Conservation (phyloP, 73 alveolate species). For the Stentor roeselii region DNA sequence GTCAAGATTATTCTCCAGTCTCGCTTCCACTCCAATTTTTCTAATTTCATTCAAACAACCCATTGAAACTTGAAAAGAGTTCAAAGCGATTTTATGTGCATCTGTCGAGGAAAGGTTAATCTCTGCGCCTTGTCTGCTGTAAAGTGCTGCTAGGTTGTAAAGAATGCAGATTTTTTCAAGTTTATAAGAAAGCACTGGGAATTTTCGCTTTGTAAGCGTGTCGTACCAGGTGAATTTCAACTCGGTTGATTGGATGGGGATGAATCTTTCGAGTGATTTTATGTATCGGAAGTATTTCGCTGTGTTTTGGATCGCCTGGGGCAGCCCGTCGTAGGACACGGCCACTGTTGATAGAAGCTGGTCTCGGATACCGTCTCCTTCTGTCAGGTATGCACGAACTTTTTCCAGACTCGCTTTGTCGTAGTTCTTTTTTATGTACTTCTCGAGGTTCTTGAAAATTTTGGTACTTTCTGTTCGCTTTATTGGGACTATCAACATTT, state of each 20-base stretch:
- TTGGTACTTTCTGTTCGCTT: constrained; percentile 13
- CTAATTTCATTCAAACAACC: constrained; percentile 25
- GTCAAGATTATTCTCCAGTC: background rate
- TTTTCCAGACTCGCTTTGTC: constrained; percentile 16
- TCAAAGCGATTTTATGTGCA: constrained; percentile 27
- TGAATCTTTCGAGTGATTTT: background rate
- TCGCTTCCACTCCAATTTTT: background rate
- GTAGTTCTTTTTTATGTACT: constrained; percentile 12
- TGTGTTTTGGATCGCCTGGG: background rate
- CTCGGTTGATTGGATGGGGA: constrained; percentile 4
- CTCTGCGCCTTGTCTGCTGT: constrained; percentile 26
- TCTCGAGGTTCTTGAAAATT: constrained; percentile 20
- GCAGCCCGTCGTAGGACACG: background rate
- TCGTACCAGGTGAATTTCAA: constrained; percentile 26
- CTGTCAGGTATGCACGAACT: constrained; percentile 19
- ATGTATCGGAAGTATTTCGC: background rate
- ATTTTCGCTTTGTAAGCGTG: background rate
- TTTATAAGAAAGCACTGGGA: background rate
- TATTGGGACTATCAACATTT: background rate
- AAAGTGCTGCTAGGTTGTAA: constrained; percentile 24
- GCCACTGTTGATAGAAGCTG: background rate
- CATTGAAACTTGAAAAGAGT: constrained; percentile 7
- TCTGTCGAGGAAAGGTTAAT: background rate
- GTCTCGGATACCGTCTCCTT: background rate
- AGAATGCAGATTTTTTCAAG: constrained; percentile 23